Evolutionary conservation across 805 yeast species (phyloP), one percentile per base, ranked within the genome.

Genomic region (Maudiozyma saulgeensis): DNA sequence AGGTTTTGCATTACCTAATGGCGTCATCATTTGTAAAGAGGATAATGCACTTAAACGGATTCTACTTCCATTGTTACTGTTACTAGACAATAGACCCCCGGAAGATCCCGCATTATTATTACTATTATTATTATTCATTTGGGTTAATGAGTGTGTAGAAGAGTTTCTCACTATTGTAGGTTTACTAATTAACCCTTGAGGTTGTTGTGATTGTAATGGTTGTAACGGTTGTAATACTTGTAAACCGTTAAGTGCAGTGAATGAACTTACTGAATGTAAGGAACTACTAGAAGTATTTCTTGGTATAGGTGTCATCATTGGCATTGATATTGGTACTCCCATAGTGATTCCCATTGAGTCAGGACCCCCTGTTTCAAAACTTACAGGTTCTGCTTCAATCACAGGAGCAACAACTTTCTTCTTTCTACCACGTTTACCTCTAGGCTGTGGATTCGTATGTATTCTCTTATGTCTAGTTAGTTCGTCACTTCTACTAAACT

Each of bases 381-480:
- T 47, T 23, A 19, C 6, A 8, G 23, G 45, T 28, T 11, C 49
- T 18, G 40, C 21, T 11, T 28, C 32, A 28, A 28, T 8, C 32
- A 35, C 19, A 35, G 54, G 38, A 6, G 42, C n/a, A 19, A 21
- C 26, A 19, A 57, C 49, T 45, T 68, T 69, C 64, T 70, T 71
- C 57, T 68, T 64, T 46, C 72, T 64, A 46, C 73, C 73, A 34
- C 74, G 75, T 62, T 80, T 77, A 58, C 84, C 80, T 62, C 83
- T 75, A 31, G 84, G 78, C 48, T 80, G 79, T 16, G 88, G 86
- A 56, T 83, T 83, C 23, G 81, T 79, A 63, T 84, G 90, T 50
- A 83, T 84, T 51, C 89, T 71, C 45, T 78, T 70, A 62, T 84
- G 91, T 61, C 91, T 74, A 13, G 88, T 84, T 47, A 84, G 68